A percentile compares a stretch with the other conserved stretches of the same genome.
Evolutionary conservation across 2,329 filamentous ascomycete species (phyloP).

Genomic region (Dactylella cylindrospora): DNA sequence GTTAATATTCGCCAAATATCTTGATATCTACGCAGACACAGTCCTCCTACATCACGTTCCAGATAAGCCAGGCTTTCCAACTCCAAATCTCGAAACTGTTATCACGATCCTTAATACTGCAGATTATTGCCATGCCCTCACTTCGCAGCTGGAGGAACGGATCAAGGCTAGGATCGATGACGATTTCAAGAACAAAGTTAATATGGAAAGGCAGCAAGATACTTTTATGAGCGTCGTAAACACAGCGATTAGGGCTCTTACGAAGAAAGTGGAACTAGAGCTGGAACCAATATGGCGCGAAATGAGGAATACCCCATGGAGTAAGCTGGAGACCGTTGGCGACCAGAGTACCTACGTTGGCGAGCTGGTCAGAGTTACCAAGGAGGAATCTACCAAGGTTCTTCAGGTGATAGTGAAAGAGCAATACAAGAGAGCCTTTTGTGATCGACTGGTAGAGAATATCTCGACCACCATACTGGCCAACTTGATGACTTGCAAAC

Average conservation of each 20-base stretch:
- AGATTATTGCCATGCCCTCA: constrained; percentile 94
- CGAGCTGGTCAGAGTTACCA: constrained; percentile 73
- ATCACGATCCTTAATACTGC: constrained; percentile 91
- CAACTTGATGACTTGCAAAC: constrained; percentile 81
- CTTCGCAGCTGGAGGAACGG: constrained; percentile 89
- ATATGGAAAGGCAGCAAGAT: constrained; percentile 89
- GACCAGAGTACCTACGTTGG: constrained; percentile 92
- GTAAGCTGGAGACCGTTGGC: constrained; percentile 85
- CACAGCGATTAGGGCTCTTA: constrained; percentile 78
- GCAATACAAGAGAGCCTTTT: constrained; percentile 91
- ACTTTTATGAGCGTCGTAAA: constrained; percentile 93
- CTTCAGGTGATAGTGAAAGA: constrained; percentile 78
- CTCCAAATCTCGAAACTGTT: constrained; percentile 68
- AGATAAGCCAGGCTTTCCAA: constrained; percentile 23
- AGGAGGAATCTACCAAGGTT: constrained; percentile 71
- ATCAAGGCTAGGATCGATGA: constrained; percentile 87
- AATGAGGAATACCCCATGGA: constrained; percentile 96
- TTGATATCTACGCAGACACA: constrained; percentile 93
- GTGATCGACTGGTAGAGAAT: constrained; percentile 90
- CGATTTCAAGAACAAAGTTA: constrained; percentile 72
- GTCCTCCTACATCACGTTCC: constrained; percentile 65
- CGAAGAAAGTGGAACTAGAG: constrained; percentile 77
- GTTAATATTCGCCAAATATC: constrained; percentile 82
- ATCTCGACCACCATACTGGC: constrained; percentile 75
- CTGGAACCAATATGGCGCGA: constrained; percentile 90